Evolutionary conservation across 2,329 filamentous ascomycete species (phyloP), one percentile per base, ranked within the genome.

Genomic region (Tolypocladium capitatum): DNA sequence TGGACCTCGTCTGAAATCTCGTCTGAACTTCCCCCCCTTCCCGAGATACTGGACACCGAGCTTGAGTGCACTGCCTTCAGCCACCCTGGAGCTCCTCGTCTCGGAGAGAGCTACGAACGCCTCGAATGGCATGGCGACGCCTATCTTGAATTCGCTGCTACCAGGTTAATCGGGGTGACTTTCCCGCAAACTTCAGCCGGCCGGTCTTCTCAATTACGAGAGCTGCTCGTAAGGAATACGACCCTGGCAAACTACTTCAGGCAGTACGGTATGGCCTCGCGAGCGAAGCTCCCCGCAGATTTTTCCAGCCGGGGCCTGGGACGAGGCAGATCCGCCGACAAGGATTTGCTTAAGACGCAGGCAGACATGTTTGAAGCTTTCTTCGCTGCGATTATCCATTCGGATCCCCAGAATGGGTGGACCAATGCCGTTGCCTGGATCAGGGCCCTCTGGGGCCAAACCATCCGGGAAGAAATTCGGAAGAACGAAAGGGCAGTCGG

Each of bases 301-400:
- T 67, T 67, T 24, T 58, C 52, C 43, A 65, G 58, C 32, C 48
- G 49, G 27, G 49, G 51, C 6, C 46, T 56, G 6, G 57, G 60
- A 9, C 54, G 52, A 20, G 57, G 57, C 14, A 59, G 52, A 11
- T 60, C 61, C 6, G 74, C 58, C 48, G 64, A 59, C 60, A 81
- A 75, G 60, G 75, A 74, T 38, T 72, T 76, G 50, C 75, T 70
- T 14, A 96, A 96, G 63, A 80, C 88, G 10, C 73, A 85, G 48
- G 90, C 83, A 9, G 91, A 97, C 60, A 75, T 96, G 18, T 94
- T 96, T 57, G 91, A 97, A 63, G 85, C 91, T 0, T 96, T 94
- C 56, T 78, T 94, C 16, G 90, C 85, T 9, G 90, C 84, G 3
- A 67, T 90, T 6, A 75, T 94, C 32, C 68, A 87, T 2, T 81